phyloP scores from a whole-genome alignment of 2,329 filamentous ascomycete species.

The Alternaria gaisen region DNA sequence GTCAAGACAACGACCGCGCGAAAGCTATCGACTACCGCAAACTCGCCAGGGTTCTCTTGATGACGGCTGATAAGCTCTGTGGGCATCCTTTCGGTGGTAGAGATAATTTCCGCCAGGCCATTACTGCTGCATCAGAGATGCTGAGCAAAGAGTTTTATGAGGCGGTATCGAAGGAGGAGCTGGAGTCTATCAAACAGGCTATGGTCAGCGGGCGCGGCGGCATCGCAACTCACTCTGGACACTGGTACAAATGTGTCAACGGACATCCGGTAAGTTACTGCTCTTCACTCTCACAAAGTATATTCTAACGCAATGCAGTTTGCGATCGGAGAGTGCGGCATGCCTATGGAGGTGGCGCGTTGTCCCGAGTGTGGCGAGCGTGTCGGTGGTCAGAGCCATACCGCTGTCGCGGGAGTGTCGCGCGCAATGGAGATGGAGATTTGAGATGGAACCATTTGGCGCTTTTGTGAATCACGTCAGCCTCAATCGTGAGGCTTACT shows the following conservation, averaged over 20 bases:
- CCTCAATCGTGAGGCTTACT: not conserved
- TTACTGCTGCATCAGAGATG: slow-evolving; percentile 40
- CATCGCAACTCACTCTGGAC: slow-evolving; percentile 58
- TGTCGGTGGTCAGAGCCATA: slow-evolving; percentile 66
- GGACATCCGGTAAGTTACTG: slow-evolving; percentile 59
- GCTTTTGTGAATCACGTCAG: not conserved
- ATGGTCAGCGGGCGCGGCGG: slow-evolving; percentile 57
- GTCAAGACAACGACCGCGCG: slow-evolving; percentile 8
- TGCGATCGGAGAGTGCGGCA: slow-evolving; percentile 71
- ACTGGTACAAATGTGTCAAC: slow-evolving; percentile 69
- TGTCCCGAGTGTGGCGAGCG: slow-evolving; percentile 70
- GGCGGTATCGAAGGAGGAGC: slow-evolving; percentile 53
- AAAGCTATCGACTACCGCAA: slow-evolving; percentile 24
- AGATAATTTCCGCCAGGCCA: slow-evolving; percentile 30
- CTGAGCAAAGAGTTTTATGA: slow-evolving; percentile 52
- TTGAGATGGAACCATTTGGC: not conserved
- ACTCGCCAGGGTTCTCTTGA: slow-evolving; percentile 38
- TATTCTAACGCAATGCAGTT: slow-evolving; percentile 48
- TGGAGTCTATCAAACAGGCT: slow-evolving; percentile 56
- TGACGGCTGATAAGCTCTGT: slow-evolving; percentile 45
- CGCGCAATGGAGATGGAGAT: slow-evolving; percentile 61
- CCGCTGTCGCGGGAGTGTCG: slow-evolving; percentile 61
- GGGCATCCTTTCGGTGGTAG: slow-evolving; percentile 43
- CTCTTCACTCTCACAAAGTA: not conserved
- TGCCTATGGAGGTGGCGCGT: slow-evolving; percentile 67